Base-by-base conservation (phyloP, 768 basidiomycete species). In the Grammothele lineata region DNA sequence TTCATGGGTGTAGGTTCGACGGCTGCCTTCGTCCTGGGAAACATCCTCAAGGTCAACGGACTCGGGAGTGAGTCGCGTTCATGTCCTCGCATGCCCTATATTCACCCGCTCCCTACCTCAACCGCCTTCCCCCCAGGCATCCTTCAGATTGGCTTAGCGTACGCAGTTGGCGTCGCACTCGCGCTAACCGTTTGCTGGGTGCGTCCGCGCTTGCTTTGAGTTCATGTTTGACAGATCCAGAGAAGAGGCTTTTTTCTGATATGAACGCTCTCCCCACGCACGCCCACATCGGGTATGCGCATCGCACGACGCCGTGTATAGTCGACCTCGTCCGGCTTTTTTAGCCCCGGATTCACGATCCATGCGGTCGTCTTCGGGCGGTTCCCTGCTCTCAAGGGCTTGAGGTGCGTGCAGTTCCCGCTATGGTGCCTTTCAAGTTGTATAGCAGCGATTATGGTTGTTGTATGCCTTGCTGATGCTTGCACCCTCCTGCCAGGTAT, bases 261-360 rank as follows among this genome's bases (percentile, higher is more conserved):
- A n/a, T n/a, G n/a, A n/a, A 17, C 21, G n/a, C 21, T 22, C 8
- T 22, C 37, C 10, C 8, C 18, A 22, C 8, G 10, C 37, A 38
- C 21, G 9, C 37, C 15, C 18, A 22, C 37, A 38, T 5, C 3
- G 7, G 2, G 26, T n/a, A 9, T 19, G 12, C 1, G 15, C 27
- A 18, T 27, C 30, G 30, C 11, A n/a, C n/a, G n/a, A n/a, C n/a
- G n/a, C n/a, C n/a, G 37, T 22, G 17, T 15, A 4, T 30, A 50
- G 48, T 48, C 66, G 8, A 64, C 66, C 2, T 71, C 68, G 2
- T 60, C 62, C n/a, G 69, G 70, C 3, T 70, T 73, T 50, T 66
- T 72, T 41, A 70, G 66, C 35, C 87, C 87, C 2, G 72, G 75
- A 43, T 70, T 86, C 32, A 81, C 82, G 4, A 64, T 85, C 27